Base-by-base conservation (phyloP, 495 filamentous ascomycete genomes). In the Beverwykella pulmonaria region DNA sequence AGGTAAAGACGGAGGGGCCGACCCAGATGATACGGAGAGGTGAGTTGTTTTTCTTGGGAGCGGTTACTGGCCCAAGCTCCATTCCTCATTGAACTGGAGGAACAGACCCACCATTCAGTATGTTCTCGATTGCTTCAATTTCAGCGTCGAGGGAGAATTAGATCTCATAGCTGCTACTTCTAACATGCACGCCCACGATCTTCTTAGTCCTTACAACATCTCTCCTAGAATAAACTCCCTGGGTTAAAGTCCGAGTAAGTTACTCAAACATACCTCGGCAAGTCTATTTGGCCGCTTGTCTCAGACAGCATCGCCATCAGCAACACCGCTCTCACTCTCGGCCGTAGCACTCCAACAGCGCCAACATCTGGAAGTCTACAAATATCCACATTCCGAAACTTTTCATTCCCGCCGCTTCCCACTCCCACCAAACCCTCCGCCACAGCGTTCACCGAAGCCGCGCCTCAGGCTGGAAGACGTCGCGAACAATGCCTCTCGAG, bases 401-500 rank as follows among this genome's bases (percentile, higher is more conserved):
- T 4, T 4, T 44, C 39, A 9, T 44, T 44, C 9, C 8, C 2
- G 17, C 9, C 8, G 2, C 6, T 14, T 2, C 17, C 39, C 17
- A 14, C 39, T 3, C 39, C 3, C 39, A 3, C 39, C 39, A 3
- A 9, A n/a, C 15, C 39, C 39, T 3, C 39, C 39, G 39, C 15
- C 3, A 9, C 2, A 2, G 2, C 39, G 3, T 44, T n/a, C 39
- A n/a, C 17, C 17, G 39, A 44, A 3, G 8, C 39, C 3, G 39
- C 6, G 17, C 8, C 39, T n/a, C 39, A 44, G 8, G 39, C 39
- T 44, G 17, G 9, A 15, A 44, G 39, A 44, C 8, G 17, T 47
- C 63, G 34, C 46, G 49, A 44, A 80, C 30, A 10, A 91, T 91
- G 91, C 79, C 90, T 27, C 73, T 92, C 53, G 79, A 85, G 23